Conservation (phyloP, 768 basidiomycete species). For the Calocera viscosa region DNA sequence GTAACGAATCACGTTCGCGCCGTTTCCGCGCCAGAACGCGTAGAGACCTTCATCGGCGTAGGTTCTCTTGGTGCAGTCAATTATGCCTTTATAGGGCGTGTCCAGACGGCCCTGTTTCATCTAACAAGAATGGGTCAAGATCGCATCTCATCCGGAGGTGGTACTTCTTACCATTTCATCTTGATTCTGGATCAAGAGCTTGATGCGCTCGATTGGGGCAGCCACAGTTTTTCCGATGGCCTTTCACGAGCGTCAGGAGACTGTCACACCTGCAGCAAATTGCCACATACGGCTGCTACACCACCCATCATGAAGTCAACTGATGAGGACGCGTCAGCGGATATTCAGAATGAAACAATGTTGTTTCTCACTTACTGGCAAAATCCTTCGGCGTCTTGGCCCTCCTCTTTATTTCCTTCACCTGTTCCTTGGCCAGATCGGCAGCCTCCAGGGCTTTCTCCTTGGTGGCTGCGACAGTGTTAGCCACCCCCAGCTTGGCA, state of each 20-base stretch:
- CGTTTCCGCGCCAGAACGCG: conserved; percentile 36
- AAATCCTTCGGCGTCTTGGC: conserved; percentile 2
- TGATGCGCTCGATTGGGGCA: conserved; percentile 34
- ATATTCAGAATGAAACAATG: neutral
- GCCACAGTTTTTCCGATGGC: conserved; percentile 32
- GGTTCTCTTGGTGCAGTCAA: conserved; percentile 29
- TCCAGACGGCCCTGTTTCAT: conserved; percentile 26
- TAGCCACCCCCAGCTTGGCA: neutral
- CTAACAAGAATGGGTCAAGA: conserved; percentile 15
- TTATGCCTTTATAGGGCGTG: conserved; percentile 30
- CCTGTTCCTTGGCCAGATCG: neutral
- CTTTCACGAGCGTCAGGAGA: conserved; percentile 16
- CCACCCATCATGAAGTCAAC: conserved; percentile 33
- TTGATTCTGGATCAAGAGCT: conserved; percentile 33
- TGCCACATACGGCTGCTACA: conserved; percentile 15
- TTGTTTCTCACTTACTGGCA: conserved; percentile 11
- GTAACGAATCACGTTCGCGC: conserved; percentile 35
- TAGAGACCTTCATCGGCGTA: conserved; percentile 29
- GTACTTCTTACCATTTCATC: conserved; percentile 15
- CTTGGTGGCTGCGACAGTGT: neutral
- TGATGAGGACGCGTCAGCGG: conserved; percentile 13
- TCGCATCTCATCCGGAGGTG: conserved; percentile 6
- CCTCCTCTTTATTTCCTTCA: neutral
- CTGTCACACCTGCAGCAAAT: neutral
- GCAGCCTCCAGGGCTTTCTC: conserved; percentile 4